phyloP scores from a whole-genome alignment of 2,329 filamentous ascomycete genomes.

The Trichoderma sp. region DNA sequence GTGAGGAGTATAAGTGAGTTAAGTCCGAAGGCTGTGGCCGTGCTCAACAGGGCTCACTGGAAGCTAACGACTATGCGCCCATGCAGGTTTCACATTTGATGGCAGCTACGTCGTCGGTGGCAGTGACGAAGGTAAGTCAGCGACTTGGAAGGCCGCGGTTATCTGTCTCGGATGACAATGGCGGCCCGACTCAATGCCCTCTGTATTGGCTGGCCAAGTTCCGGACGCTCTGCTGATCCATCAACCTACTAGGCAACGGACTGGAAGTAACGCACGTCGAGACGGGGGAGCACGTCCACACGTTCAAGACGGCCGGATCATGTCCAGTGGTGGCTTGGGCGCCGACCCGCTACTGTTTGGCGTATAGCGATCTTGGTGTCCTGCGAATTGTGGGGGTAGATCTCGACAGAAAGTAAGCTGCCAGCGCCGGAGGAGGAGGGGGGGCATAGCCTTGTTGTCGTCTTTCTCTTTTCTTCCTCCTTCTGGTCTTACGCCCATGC shows the following conservation, averaged over 20 bases:
- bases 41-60: neutral
- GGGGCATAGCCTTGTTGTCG: neutral
- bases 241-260: slow-evolving; percentile 46
- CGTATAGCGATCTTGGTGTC: slow-evolving; percentile 67
- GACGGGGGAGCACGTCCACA: slow-evolving; percentile 69
- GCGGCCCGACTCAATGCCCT: neutral
- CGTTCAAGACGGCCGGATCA: slow-evolving; percentile 63
- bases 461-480: neutral
- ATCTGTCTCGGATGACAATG: neutral
- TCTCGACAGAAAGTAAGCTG: slow-evolving; percentile 38
- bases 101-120: slow-evolving; percentile 72
- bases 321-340: slow-evolving; percentile 72
- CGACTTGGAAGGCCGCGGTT: neutral
- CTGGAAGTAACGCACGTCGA: slow-evolving; percentile 71
- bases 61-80: neutral
- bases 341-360: slow-evolving; percentile 69
- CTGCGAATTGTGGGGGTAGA: slow-evolving; percentile 67
- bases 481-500: neutral
- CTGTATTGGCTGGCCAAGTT: slow-evolving; percentile 2
- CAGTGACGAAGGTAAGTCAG: slow-evolving; percentile 62
- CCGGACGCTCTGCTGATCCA: slow-evolving; percentile 1
- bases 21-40: neutral
- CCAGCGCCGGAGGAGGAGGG: neutral
- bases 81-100: slow-evolving; percentile 71
- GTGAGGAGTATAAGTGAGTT: slow-evolving; percentile 64